phyloP scores from a whole-genome alignment of 306 rosid genomes.

The Hylodesmum podocarpum region DNA sequence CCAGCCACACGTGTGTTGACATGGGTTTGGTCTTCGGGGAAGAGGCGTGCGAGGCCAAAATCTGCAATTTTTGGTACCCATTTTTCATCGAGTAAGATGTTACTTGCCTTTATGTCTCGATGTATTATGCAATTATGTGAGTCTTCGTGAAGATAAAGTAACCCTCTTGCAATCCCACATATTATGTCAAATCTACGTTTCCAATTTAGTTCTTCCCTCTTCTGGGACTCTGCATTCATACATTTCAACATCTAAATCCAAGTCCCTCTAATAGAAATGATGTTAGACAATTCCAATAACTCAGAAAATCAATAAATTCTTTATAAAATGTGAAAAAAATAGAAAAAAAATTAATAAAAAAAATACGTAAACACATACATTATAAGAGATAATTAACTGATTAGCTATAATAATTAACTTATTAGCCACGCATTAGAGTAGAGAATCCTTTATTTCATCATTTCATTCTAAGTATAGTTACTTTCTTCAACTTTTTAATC shows the following conservation, averaged over 20 bases:
- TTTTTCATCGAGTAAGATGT: constrained; percentile 32
- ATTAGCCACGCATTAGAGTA: too few species aligned
- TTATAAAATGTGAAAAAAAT: too few species aligned
- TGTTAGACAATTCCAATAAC: too few species aligned
- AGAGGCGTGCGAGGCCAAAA: constrained; percentile 35
- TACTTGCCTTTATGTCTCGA: constrained; percentile 34
- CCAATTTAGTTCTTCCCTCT: constrained; percentile 31
- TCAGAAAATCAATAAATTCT: too few species aligned
- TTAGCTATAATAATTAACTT: too few species aligned
- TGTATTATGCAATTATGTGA: constrained; percentile 33
- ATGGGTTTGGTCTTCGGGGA: constrained; percentile 34
- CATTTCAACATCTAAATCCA: neutral
- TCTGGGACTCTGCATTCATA: constrained; percentile 4
- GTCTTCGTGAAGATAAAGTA: constrained; percentile 39
- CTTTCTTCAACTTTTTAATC: too few species aligned
- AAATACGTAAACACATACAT: too few species aligned
- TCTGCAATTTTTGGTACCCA: constrained; percentile 40
- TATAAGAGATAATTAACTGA: too few species aligned
- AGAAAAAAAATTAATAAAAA: too few species aligned
- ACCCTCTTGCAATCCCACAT: constrained; percentile 32
- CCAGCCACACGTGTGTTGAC: constrained; percentile 39
- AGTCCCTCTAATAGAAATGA: too few species aligned
- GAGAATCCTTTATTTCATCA: too few species aligned
- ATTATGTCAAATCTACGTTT: constrained; percentile 33
- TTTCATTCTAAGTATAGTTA: too few species aligned